Evolutionary conservation across 495 filamentous ascomycete species (phyloP), one percentile per base, ranked within the genome.

Genomic region (Cladorrhinum samala): DNA sequence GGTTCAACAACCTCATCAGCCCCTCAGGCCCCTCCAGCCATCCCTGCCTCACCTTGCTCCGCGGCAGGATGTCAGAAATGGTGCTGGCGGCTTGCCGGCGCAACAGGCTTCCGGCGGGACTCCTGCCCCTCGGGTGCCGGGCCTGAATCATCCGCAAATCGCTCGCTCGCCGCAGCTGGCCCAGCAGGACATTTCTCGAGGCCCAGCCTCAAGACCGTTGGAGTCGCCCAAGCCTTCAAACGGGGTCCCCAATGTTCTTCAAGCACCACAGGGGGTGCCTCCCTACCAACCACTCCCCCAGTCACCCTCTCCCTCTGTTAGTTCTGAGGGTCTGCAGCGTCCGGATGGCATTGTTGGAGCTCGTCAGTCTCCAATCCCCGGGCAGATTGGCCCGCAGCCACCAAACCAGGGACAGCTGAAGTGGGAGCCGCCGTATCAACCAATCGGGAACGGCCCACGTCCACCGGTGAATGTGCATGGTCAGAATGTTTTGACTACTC

Each of bases 351-450:
- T 51, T 16, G 27, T 23, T 17, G 60, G 56, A 36, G 33, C 60
- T 7, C 48, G 39, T 23, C 58, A 53, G 46, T 43, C 57, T 8
- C 52, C 61, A 0, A 27, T 24, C 1, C 46, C 41, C 24, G 50
- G n/a, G 33, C 53, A 49, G 1, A 14, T 43, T 4, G 46, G 36
- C 23, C 38, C 47, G 21, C 61, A 59, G 33, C 16, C 48, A 20
- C 43, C 50, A 23, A 38, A 54, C 44, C 62, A 63, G 30, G 64
- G 59, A 4, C 55, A 66, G 23, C 61, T 73, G 43, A 76, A 74
- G 60, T 78, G 75, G 76, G 77, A 80, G 51, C 72, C 71, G 6
- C 73, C 67, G 7, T 80, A 79, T 48, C 75, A 76, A 47, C 71
- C 65, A 42, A 52, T 55, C 39, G 46, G 52, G 33, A 24, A 59